phyloP scores from a whole-genome alignment of 805 yeast genomes.

The Ogataea methanolica region DNA sequence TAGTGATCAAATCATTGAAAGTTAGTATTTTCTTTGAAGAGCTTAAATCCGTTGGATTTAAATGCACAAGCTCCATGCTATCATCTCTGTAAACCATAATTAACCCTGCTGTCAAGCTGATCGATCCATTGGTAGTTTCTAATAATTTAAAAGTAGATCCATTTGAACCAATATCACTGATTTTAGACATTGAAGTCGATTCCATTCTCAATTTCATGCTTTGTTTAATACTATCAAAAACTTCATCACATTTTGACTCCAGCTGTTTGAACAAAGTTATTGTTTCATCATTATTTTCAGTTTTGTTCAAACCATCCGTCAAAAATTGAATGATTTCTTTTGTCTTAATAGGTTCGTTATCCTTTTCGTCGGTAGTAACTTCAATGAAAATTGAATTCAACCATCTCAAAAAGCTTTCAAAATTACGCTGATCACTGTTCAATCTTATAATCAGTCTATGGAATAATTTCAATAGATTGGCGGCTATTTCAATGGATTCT shows the following conservation, averaged over 20 bases:
- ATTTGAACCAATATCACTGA: conserved; percentile 14
- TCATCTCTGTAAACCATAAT: conserved; percentile 7
- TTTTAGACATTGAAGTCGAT: conserved; percentile 4
- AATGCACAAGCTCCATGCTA: conserved; percentile 9
- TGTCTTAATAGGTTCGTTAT: conserved; percentile 15
- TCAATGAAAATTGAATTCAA: conserved; percentile 32
- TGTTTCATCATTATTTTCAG: conserved; percentile 5
- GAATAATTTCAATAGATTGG: conserved; percentile 27
- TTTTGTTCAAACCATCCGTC: conserved; percentile 13
- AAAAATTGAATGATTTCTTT: conserved; percentile 31
- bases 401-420: conserved; percentile 45
- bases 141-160: conserved; percentile 4
- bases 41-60: conserved; percentile 5
- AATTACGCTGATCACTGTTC: conserved; percentile 42
- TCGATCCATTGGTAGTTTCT: background rate
- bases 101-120: conserved; percentile 4
- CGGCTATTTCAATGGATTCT: conserved; percentile 15
- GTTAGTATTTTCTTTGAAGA: conserved; percentile 2
- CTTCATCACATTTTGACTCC: conserved; percentile 7
- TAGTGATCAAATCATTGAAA: conserved; percentile 1
- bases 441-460: conserved; percentile 38
- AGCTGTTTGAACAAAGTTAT: conserved; percentile 8
- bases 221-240: conserved; percentile 15
- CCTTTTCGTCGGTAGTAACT: conserved; percentile 34
- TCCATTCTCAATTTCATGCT: conserved; percentile 18